Evolutionary conservation across 805 yeast genomes (phyloP).

Genomic region (Helenozyma rhizophorensis): DNA sequence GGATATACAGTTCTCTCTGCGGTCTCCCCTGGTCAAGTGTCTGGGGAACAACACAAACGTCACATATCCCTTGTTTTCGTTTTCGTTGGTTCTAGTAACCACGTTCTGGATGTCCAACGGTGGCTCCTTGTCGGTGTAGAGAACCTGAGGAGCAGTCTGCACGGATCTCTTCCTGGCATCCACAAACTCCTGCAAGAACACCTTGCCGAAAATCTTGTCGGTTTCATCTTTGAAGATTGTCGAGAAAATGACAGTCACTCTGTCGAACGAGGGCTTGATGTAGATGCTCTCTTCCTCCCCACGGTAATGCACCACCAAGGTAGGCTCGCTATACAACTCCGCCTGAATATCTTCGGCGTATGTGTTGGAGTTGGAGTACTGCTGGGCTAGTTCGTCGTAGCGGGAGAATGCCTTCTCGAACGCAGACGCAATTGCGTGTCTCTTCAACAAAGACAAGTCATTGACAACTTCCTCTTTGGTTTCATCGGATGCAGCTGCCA

Average conservation of each 20-base stretch:
- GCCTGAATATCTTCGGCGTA: conserved; percentile 42
- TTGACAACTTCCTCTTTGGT: conserved; percentile 49
- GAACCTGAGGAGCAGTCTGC: conserved; percentile 97
- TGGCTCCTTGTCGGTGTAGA: conserved; percentile 85
- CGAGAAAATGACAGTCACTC: conserved; percentile 94
- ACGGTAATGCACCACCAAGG: conserved; percentile 75
- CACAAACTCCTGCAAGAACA: conserved; percentile 87
- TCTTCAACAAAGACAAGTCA: conserved; percentile 70
- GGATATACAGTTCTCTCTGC: conserved; percentile 81
- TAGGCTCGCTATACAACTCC: conserved; percentile 48
- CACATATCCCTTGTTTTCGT: conserved; percentile 48
- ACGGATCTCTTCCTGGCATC: conserved; percentile 94
- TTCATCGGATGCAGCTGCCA: conserved; percentile 39
- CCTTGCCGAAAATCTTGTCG: conserved; percentile 86
- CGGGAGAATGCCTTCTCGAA: conserved; percentile 80
- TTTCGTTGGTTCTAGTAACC: conserved; percentile 41
- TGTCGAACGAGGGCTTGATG: conserved; percentile 87
- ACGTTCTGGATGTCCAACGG: conserved; percentile 65
- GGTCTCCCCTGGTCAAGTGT: conserved; percentile 58
- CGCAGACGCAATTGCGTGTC: conserved; percentile 89
- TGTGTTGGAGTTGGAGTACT: conserved; percentile 38
- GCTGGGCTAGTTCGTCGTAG: conserved; percentile 62
- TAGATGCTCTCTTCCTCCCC: conserved; percentile 84
- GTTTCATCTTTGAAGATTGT: conserved; percentile 96
- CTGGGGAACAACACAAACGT: conserved; percentile 78